These are phyloP conservation scores for Mucor saturninus DNA, from an alignment of 371 early-diverging fungal genomes.

Conservation along the genomic window DNA sequence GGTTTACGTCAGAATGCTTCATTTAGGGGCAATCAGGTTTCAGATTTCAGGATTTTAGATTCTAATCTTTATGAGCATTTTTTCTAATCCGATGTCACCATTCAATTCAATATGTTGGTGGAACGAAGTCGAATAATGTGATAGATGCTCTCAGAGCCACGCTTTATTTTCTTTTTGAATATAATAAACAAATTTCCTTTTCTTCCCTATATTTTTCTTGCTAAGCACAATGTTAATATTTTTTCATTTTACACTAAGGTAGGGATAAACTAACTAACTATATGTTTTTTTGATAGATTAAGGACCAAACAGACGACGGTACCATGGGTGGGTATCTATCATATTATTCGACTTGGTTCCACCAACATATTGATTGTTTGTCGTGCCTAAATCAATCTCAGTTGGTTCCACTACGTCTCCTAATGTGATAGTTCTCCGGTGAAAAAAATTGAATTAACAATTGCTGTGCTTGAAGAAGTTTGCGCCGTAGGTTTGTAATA, in stretches of 20 bases:
- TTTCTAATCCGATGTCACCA: no score
- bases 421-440: constrained; percentile 15
- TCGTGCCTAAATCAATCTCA: background rate
- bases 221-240: background rate
- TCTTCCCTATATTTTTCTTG: constrained; percentile 9
- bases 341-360: background rate
- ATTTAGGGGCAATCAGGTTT: no score
- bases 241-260: no score
- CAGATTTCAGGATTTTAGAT: no score
- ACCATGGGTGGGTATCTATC: background rate
- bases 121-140: background rate
- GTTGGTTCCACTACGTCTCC: constrained; percentile 11
- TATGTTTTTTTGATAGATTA: no score
- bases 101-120: no score
- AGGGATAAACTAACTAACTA: no score
- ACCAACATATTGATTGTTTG: background rate
- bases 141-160: background rate
- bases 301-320: no score
- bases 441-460: constrained; percentile 9
- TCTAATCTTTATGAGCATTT: no score
- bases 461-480: background rate
- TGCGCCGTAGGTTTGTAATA: constrained; percentile 12
- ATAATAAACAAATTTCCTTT: background rate
- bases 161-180: no score
- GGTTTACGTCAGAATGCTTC: no score